Evolutionary conservation across 345 rosid species (phyloP), one percentile per base, ranked within the genome.

Genomic region (Gossypium mustelinum): DNA sequence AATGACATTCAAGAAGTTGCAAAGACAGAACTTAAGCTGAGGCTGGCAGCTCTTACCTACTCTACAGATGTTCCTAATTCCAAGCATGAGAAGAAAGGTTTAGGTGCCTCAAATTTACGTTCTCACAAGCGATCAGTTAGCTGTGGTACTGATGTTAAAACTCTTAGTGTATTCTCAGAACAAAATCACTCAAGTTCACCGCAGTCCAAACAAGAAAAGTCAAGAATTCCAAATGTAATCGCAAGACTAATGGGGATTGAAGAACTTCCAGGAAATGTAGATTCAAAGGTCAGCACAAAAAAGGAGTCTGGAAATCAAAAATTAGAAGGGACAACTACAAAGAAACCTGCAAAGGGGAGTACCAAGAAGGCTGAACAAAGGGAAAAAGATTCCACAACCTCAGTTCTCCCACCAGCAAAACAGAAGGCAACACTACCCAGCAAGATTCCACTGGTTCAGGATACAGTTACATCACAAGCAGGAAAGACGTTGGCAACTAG

Each of bases 161-260:
- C 66, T 47, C 75, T 39, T 41, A 51, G 69, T 68, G 57, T 80
- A 52, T 68, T 82, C 68, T 74, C 82, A 25, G 87, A 76, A 11
- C 73, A 77, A 62, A 80, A 79, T 48, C 76, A 52, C 7, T 70
- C 79, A 6, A 82, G 73, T 75, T 78, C 90, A n/a, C 10, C 80
- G 48, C 80, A 74, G 56, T 56, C 79, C 52, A 89, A 85, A 72
- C 68, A 81, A 13, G 92, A 85, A n/a, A 94, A 87, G 58, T 88
- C 79, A 39, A 89, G 97, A 81, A 89, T 92, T 72, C 89, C 98
- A 44, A 93, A 82, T 83, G 94, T 92, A 50, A 86, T 92, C 45
- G 98, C 97, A 11, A 91, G 91, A 88, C 78, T 91, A 60, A 94
- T 91, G 96, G 98, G 98, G 45, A 62, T 90, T 16, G 91, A 90